Conservation (phyloP, 768 basidiomycete species). For the Amanita pseudoporphyria region DNA sequence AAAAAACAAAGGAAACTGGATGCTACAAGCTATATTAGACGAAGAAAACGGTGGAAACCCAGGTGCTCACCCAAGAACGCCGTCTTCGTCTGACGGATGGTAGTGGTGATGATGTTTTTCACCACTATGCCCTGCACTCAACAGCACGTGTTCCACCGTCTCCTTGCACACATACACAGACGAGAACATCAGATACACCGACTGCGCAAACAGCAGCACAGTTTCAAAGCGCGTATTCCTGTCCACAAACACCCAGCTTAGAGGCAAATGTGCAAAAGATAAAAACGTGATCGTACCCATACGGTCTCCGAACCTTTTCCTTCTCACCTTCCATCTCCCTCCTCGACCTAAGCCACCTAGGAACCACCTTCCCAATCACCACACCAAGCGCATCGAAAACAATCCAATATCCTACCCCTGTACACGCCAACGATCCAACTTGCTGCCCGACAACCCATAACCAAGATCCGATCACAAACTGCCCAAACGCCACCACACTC, state of each 20-base stretch:
- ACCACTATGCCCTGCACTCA: constrained; percentile 42
- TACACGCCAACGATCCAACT: constrained; percentile 76
- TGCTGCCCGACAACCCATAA: constrained; percentile 90
- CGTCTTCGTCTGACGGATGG: constrained; percentile 38
- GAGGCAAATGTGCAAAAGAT: neutral
- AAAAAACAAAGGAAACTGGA: constrained; percentile 58
- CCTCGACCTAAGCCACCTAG: constrained; percentile 28
- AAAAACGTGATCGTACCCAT: constrained; percentile 20
- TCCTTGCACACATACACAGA: constrained; percentile 97
- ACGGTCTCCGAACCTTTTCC: constrained; percentile 53
- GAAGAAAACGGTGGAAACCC: neutral
- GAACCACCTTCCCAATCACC: constrained; percentile 36
- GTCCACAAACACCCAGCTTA: neutral
- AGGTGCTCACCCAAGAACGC: constrained; percentile 26
- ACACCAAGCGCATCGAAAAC: constrained; percentile 92
- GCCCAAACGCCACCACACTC: constrained; percentile 21
- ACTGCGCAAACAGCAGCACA: constrained; percentile 76
- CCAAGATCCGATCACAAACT: constrained; percentile 60
- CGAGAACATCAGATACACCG: constrained; percentile 90
- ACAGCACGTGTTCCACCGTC: constrained; percentile 83
- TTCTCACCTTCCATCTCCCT: constrained; percentile 13
- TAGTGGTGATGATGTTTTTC: constrained; percentile 53
- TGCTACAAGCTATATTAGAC: constrained; percentile 44
- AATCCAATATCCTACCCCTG: constrained; percentile 92
- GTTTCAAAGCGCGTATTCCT: constrained; percentile 64